A percentile compares a stretch with the other conserved stretches of the same genome.
Conservation (phyloP, 2,329 filamentous ascomycete species). For the Diplodia scrobiculata region DNA sequence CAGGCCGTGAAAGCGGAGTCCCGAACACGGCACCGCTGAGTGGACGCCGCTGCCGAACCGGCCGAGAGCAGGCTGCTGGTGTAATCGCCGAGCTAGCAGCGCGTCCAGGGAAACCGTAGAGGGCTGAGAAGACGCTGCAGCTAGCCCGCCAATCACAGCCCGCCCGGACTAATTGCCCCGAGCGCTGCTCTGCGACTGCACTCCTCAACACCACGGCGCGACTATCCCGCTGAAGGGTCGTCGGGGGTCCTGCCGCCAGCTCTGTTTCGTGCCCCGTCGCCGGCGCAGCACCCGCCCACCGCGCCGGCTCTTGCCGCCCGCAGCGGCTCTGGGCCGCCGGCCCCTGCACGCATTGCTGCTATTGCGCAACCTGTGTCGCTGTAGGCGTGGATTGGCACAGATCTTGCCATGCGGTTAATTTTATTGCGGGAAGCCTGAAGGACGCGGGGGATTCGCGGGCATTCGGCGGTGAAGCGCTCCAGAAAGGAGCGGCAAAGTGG, state of each 20-base stretch:
- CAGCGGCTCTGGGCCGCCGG: neutral
- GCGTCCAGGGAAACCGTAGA: neutral
- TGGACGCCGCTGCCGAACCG: neutral
- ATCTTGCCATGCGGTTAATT: neutral
- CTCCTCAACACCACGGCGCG: slow-evolving; percentile 11
- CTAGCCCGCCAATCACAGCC: slow-evolving; percentile 16
- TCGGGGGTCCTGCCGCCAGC: neutral
- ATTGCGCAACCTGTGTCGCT: neutral
- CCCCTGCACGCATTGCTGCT: neutral
- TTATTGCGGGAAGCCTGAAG: slow-evolving; percentile 5
- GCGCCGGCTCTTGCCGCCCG: neutral
- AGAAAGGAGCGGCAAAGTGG: slow-evolving; percentile 17
- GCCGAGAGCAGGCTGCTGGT: slow-evolving; percentile 7
- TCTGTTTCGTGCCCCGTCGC: neutral
- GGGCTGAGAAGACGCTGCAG: neutral
- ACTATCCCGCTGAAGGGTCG: neutral
- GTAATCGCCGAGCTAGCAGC: slow-evolving; percentile 19
- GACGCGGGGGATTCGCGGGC: slow-evolving; percentile 19
- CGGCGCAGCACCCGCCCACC: too few species aligned
- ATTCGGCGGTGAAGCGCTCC: slow-evolving; percentile 16
- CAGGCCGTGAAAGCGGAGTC: slow-evolving; percentile 5
- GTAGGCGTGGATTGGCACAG: neutral
- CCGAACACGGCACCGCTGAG: slow-evolving; percentile 17
- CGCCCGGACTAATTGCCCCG: slow-evolving; percentile 12
- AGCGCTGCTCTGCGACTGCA: slow-evolving; percentile 18